Percentiles rank a stretch among this genome's conserved stretches.
Conservation (phyloP, 352 stramenopile species). For the Globisporangium cylindrosporum region DNA sequence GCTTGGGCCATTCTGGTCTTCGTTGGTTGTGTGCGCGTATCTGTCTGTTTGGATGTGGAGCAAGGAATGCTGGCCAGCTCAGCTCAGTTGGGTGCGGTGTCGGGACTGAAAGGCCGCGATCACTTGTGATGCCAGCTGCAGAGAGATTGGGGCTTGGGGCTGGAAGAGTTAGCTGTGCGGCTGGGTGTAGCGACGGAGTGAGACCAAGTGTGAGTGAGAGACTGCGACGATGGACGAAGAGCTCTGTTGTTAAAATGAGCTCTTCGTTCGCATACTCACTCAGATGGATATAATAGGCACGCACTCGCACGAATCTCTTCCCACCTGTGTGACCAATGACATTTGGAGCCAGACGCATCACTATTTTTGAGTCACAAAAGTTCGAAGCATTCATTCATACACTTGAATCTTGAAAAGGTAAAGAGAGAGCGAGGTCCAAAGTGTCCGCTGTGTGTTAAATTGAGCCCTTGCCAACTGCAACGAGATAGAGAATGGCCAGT, state of each 20-base stretch:
- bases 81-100: neutral
- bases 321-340: neutral
- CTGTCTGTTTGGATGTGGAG: neutral
- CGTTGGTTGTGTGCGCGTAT: neutral
- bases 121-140: neutral
- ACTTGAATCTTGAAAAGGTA: neutral
- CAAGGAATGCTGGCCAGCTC: too few relatives aligned
- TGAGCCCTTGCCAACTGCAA: neutral
- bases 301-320: neutral
- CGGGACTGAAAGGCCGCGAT: neutral
- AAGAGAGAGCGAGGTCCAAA: neutral
- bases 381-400: neutral
- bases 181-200: neutral
- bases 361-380: neutral
- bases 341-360: neutral
- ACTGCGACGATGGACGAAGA: neutral
- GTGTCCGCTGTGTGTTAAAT: neutral
- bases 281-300: neutral
- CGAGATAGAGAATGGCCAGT: neutral
- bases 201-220: neutral
- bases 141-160: neutral
- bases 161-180: neutral
- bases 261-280: neutral
- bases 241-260: neutral
- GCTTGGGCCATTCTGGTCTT: conserved; percentile 10